Evolutionary conservation across 108 stramenopile species (phyloP), one percentile per base, ranked within the genome.

Genomic region (Bacterosira constricta): DNA sequence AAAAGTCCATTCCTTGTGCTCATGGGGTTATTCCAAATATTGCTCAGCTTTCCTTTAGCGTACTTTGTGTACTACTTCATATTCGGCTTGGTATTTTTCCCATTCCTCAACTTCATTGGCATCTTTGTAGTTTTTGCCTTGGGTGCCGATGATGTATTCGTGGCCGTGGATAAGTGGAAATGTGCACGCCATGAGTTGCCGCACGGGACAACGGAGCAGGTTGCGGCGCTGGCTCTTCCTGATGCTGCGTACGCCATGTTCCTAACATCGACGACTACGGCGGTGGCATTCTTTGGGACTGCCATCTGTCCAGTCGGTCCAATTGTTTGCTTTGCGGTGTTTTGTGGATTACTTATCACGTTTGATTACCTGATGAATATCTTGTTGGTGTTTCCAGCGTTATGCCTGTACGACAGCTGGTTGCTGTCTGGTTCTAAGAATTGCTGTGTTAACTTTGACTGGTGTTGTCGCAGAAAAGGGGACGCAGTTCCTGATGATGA

Each of bases 81-180:
- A 71, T 69, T 51, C 11, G 66, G 71, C 18, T 59, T 84, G 20
- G 73, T 66, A 1, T 87, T 84, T 70, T 87, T 87, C 46, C 86
- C 86, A 12, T 87, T 87, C 39, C 62, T 87, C 44, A 87, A 87
- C 73, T 84, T 82, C 57, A 87, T 84, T 63, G 86, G 83, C 10
- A 61, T 84, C 20, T 87, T 84, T 73, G 83, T 87, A 4, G 63
- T 82, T 11, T 83, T 83, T 67, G 86, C 86, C 11, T 47, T 87
- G 27, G 86, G 86, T 6, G 86, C 86, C 12, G 86, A 83, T 56
- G 73, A 87, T 73, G 57, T 59, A 8, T 69, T 57, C 26, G 55
- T 57, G 21, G 68, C 56, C 27, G 70, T 83, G 2, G 86, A 87
- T 61, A 87, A 84, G 38, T 87, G 83, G 83, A 87, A 82, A 56